A percentile compares a stretch with the other conserved stretches of the same genome.
Evolutionary conservation across 2,329 filamentous ascomycete genomes (phyloP).

Genomic region (Mollisiaceae sp.): DNA sequence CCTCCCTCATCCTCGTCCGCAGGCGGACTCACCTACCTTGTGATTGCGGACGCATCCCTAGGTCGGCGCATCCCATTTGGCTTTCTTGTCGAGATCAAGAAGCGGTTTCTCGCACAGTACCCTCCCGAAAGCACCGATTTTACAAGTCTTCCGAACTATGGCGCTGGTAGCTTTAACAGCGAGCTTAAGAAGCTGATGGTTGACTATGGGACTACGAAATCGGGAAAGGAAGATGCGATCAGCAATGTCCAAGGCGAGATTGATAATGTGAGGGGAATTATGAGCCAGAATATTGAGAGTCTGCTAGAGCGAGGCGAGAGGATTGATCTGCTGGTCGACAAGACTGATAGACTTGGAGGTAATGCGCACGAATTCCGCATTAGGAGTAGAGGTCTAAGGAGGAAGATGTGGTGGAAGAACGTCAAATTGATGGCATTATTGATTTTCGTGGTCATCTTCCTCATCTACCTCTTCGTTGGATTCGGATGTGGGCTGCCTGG

Average conservation of each 20-base stretch:
- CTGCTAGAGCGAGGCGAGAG: constrained; percentile 89
- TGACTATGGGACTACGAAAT: constrained; percentile 80
- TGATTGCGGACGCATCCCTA: constrained; percentile 80
- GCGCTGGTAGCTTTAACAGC: constrained; percentile 84
- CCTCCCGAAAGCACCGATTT: constrained; percentile 73
- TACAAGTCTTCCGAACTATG: constrained; percentile 81
- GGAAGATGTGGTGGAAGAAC: constrained; percentile 99
- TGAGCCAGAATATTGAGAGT: constrained; percentile 94
- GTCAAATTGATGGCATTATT: constrained; percentile 88
- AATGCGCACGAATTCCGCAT: constrained; percentile 91
- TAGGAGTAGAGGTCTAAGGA: constrained; percentile 81
- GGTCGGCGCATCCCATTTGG: constrained; percentile 91
- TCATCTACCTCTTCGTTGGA: constrained; percentile 73
- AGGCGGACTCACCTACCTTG: constrained; percentile 88
- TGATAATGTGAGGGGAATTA: constrained; percentile 88
- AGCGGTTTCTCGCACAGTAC: constrained; percentile 79
- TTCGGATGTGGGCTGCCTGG: constrained; percentile 74
- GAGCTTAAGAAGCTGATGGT: constrained; percentile 79
- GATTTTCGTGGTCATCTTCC: constrained; percentile 71
- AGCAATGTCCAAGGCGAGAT: constrained; percentile 86
- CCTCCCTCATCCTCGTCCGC: constrained; percentile 60
- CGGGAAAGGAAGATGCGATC: constrained; percentile 80
- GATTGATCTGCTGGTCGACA: constrained; percentile 92
- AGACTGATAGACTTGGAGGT: constrained; percentile 90
- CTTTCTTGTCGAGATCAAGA: constrained; percentile 88